Percentiles rank a stretch among this genome's conserved stretches.
These are phyloP conservation scores for Lentinula lateritia DNA, from an alignment of 768 basidiomycete genomes.

Conservation along the genomic window DNA sequence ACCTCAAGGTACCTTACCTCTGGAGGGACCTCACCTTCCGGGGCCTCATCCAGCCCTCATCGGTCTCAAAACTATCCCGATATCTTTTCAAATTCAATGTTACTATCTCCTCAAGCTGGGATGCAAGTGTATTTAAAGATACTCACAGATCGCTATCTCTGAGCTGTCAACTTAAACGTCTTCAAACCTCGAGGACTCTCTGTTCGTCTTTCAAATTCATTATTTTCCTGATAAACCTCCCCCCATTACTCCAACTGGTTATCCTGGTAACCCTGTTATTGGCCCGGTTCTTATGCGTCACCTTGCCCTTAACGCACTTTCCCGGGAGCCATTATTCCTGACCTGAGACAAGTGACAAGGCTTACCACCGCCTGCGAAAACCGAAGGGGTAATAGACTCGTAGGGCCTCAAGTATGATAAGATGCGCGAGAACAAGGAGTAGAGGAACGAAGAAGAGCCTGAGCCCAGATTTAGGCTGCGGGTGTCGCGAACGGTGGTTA, in stretches of 20 bases:
- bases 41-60: too few species aligned
- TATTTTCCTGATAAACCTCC: conserved; percentile 14
- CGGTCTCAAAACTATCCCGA: background rate
- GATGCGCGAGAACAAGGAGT: conserved; percentile 10
- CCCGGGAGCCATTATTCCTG: conserved; percentile 13
- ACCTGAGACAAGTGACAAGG: conserved; percentile 8
- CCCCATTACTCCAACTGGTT: conserved; percentile 3
- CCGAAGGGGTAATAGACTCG: conserved; percentile 13
- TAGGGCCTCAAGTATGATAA: conserved; percentile 16
- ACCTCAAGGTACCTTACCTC: too few species aligned
- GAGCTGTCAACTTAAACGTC: conserved; percentile 15
- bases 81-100: conserved; percentile 13
- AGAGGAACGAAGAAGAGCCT: conserved; percentile 14
- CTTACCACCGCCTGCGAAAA: conserved; percentile 15
- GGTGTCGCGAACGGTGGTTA: background rate
- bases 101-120: conserved; percentile 11
- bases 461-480: conserved; percentile 7
- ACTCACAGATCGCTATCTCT: conserved; percentile 19
- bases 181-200: conserved; percentile 18
- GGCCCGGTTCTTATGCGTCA: conserved; percentile 9
- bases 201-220: conserved; percentile 17
- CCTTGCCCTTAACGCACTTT: conserved; percentile 6
- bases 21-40: too few species aligned
- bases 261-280: background rate
- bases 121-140: conserved; percentile 18